These are phyloP conservation scores for Oryza punctata DNA, from an alignment of 176 grass and related monocot species.

Conservation along the genomic window DNA sequence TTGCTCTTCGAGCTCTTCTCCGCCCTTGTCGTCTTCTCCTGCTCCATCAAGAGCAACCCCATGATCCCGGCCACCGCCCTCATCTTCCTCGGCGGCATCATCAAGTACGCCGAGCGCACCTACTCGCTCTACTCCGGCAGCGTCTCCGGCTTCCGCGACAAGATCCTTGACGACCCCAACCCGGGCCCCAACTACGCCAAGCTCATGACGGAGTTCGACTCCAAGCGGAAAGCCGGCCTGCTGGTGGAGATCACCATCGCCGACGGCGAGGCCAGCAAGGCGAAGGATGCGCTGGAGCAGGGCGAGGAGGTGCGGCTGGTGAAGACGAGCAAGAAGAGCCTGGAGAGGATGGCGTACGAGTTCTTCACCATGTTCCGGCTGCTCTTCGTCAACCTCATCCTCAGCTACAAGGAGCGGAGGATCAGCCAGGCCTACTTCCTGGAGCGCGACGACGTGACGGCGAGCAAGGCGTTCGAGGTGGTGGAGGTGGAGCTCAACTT, in stretches of 20 bases:
- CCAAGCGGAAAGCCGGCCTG: slow-evolving; percentile 32
- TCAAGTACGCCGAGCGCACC: slow-evolving; percentile 65
- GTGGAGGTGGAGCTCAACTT: slow-evolving; percentile 66
- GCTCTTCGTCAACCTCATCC: slow-evolving; percentile 46
- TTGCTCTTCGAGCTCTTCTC: slow-evolving; percentile 58
- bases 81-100: slow-evolving; percentile 45
- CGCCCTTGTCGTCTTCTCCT: slow-evolving; percentile 41
- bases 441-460: fast-evolving
- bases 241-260: slow-evolving; percentile 1
- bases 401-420: slow-evolving; percentile 36
- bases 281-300: neutral
- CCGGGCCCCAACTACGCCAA: slow-evolving; percentile 43
- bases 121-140: slow-evolving; percentile 53
- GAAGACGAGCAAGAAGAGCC: neutral
- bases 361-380: slow-evolving; percentile 29
- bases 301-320: neutral
- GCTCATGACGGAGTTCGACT: slow-evolving; percentile 43
- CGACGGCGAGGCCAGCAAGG: neutral
- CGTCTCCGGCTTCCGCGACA: slow-evolving; percentile 11
- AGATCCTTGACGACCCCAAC: slow-evolving; percentile 2
- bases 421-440: slow-evolving; percentile 40
- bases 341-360: neutral
- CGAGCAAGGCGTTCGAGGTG: slow-evolving; percentile 1
- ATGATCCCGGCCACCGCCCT: slow-evolving; percentile 35
- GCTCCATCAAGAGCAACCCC: slow-evolving; percentile 36